A percentile compares a stretch with the other conserved stretches of the same genome.
These are phyloP conservation scores for Solanum pennellii DNA, from an alignment of 257 asterid species.

Conservation along the genomic window DNA sequence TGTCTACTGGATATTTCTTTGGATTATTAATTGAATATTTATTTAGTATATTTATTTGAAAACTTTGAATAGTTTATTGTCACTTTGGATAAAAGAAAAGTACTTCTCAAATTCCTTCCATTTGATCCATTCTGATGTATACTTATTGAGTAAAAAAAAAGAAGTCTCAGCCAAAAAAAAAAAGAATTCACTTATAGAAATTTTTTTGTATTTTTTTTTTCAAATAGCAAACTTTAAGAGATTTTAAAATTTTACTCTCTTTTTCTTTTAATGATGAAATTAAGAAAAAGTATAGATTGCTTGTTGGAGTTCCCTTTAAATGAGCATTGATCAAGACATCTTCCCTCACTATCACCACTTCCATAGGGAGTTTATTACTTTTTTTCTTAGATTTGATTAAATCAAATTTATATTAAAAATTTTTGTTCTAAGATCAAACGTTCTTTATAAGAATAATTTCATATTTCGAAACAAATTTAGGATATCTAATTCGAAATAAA, in stretches of 20 bases:
- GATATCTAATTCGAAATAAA: not conserved
- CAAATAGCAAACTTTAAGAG: not conserved
- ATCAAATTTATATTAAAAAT: not conserved
- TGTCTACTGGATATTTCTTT: conserved; percentile 5
- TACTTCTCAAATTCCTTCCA: not conserved
- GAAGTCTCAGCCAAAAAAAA: not conserved
- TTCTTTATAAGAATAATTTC: not conserved
- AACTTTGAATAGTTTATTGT: not conserved
- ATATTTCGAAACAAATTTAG: fast-evolving
- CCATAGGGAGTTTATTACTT: not conserved
- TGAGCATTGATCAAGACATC: not conserved
- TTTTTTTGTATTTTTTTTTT: not conserved
- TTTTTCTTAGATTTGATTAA: not conserved
- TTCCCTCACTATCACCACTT: not conserved
- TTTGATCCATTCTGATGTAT: not conserved
- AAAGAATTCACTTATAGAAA: not conserved
- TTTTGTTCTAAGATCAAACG: fast-evolving
- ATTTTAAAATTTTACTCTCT: not conserved
- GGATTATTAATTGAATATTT: not conserved
- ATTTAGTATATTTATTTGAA: not conserved
- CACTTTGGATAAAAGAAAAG: not conserved
- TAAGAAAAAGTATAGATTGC: not conserved
- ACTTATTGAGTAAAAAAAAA: not conserved
- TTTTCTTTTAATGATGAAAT: not conserved
- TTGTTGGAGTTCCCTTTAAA: conserved; percentile 14